Conservation (phyloP, 768 basidiomycete species). For the Lepiota brunneoincarnata region DNA sequence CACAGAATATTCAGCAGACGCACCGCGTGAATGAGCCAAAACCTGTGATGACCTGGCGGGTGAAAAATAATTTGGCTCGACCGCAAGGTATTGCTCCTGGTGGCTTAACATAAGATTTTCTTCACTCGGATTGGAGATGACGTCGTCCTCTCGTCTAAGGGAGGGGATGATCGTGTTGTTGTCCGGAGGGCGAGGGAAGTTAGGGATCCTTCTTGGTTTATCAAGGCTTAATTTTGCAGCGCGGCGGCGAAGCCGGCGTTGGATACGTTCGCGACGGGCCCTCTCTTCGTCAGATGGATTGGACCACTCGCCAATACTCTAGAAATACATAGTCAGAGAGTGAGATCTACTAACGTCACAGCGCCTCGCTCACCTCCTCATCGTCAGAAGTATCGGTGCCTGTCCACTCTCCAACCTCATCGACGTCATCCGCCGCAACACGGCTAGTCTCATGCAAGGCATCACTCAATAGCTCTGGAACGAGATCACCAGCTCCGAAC, state of each 20-base stretch:
- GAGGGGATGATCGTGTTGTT: conserved; percentile 40
- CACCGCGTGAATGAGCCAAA: conserved; percentile 62
- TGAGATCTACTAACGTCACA: conserved; percentile 10
- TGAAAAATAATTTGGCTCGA: conserved; percentile 9
- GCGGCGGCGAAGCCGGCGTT: conserved; percentile 57
- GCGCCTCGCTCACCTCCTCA: conserved; percentile 54
- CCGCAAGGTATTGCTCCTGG: conserved; percentile 9
- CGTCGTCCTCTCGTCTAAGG: conserved; percentile 53
- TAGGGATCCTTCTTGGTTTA: conserved; percentile 69
- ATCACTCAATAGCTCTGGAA: conserved; percentile 10
- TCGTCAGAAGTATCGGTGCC: conserved; percentile 74
- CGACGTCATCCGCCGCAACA: conserved; percentile 24
- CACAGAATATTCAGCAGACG: conserved; percentile 57
- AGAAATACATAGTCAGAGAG: conserved; percentile 15
- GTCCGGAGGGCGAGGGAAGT: conserved; percentile 77
- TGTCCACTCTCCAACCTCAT: conserved; percentile 74
- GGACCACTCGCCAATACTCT: conserved; percentile 88
- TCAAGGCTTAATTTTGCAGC: conserved; percentile 38
- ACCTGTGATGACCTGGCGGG: conserved; percentile 33
- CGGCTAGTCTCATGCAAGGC: conserved; percentile 15
- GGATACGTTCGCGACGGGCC: conserved; percentile 63
- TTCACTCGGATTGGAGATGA: conserved; percentile 86
- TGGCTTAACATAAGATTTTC: conserved; percentile 45
- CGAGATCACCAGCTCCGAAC: conserved; percentile 41
- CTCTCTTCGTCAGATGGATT: conserved; percentile 91